Base-by-base conservation (phyloP, 345 rosid species). In the Populus tremula region DNA sequence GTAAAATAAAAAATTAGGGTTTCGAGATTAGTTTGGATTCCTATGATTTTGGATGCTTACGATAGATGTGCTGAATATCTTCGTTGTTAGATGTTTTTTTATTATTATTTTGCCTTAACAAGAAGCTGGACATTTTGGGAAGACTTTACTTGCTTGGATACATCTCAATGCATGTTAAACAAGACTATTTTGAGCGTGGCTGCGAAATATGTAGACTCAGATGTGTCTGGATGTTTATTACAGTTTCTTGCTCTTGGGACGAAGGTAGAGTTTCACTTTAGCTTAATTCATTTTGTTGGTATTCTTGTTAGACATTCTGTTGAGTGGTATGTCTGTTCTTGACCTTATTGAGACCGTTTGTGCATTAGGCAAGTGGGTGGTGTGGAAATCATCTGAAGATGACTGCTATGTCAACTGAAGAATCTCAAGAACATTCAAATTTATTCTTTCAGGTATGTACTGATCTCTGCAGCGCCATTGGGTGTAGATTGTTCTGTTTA, bases 81-180 rank as follows among this genome's bases (percentile, higher is more conserved):
- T 41, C 13, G 45, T 2, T 10, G 13, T 41, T 9, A 41, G 45
- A 41, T 41, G 1, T 41, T 10, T 20, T n/a, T 7, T 11, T 31
- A 6, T 27, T 13, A 13, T 35, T 69, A 45, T 67, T 25, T 67
- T 54, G 20, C 59, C 94, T 91, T 90, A 79, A 93, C 91, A 45
- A 72, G 27, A 69, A 72, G 77, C 73, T 86, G 77, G 95, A 74
- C 84, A 53, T 81, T 90, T 71, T 94, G 97, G 98, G 98, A 94
- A 75, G 95, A 90, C 81, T 89, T 85, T 73, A 93, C 98, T 67
- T 96, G 99, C 85, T 91, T 92, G 88, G 99, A 92, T 82, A 83
- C 86, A 29, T 89, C 91, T 11, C 98, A 91, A 61, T 96, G 99
- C 84, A 76, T 86, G 82, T 80, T 96, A 73, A 93, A 93, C 89